These are phyloP conservation scores for Puccinia sorghi DNA, from an alignment of 1,284 basidiomycete species.

Conservation along the genomic window DNA sequence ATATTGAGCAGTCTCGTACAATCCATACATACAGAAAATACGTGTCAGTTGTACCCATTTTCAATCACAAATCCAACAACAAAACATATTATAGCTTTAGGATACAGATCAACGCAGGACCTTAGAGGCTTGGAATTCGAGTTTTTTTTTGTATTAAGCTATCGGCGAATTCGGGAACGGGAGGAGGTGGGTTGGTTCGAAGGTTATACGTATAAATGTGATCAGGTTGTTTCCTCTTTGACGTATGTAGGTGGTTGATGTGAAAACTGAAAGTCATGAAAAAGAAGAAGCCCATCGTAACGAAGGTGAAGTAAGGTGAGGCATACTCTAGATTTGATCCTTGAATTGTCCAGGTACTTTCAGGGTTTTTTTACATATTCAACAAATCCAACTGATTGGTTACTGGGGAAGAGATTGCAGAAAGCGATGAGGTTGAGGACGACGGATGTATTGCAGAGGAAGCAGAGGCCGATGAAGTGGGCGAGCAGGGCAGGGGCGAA, in stretches of 20 bases:
- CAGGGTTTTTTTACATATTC: conserved; percentile 9
- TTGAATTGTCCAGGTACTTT: conserved; percentile 11
- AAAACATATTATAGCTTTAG: background rate
- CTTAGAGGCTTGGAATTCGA: background rate
- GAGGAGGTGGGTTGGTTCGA: background rate
- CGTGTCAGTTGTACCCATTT: background rate
- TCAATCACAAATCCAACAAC: background rate
- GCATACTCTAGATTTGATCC: background rate
- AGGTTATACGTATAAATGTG: background rate
- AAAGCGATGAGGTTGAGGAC: conserved; percentile 3
- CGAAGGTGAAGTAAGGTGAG: background rate
- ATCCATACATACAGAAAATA: background rate
- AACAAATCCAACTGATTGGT: conserved; percentile 10
- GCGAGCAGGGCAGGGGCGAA: conserved; percentile 12
- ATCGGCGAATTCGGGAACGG: background rate
- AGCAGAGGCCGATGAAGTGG: background rate
- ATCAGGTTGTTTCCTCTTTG: background rate
- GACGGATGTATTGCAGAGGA: conserved; percentile 10
- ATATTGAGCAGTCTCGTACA: background rate
- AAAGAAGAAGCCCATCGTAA: background rate
- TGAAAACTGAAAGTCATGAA: background rate
- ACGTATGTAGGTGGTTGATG: background rate
- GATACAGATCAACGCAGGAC: background rate
- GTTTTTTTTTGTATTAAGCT: background rate
- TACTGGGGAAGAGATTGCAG: conserved; percentile 4